These are phyloP conservation scores for Cladosporium austrohemisphaericum DNA, from an alignment of 2,329 filamentous ascomycete species.

Conservation along the genomic window DNA sequence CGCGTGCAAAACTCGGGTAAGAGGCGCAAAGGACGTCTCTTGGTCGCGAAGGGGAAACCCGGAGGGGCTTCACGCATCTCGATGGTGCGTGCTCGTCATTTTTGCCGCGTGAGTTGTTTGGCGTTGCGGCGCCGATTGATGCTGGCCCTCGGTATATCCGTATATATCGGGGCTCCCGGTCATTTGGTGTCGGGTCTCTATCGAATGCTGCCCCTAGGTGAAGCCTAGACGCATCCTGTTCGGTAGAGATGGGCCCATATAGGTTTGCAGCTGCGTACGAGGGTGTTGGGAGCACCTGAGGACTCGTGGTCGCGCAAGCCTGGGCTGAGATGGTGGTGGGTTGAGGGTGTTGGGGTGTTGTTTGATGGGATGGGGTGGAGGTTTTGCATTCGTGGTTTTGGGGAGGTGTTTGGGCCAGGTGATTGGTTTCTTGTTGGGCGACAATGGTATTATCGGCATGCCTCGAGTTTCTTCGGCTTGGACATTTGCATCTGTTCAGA, in stretches of 20 bases:
- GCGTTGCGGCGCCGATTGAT: background rate
- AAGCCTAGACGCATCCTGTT: constrained; percentile 1
- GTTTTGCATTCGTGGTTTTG: background rate
- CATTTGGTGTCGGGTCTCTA: constrained; percentile 1
- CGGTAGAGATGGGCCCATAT: background rate
- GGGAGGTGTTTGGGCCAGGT: background rate
- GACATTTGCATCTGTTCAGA: too few relatives aligned
- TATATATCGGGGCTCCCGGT: constrained; percentile 5
- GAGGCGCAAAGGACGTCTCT: background rate
- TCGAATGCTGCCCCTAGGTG: constrained; percentile 5
- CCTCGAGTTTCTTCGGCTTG: too few relatives aligned
- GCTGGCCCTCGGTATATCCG: background rate
- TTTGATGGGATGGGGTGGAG: background rate
- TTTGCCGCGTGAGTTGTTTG: background rate
- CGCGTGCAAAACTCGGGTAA: background rate
- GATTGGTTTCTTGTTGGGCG: too few relatives aligned
- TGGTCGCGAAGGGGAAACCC: too few relatives aligned
- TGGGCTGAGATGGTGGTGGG: constrained; percentile 1
- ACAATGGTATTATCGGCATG: too few relatives aligned
- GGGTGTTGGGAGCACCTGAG: constrained; percentile 8
- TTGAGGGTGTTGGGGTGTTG: background rate
- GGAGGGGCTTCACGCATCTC: background rate
- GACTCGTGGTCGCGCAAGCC: constrained; percentile 6
- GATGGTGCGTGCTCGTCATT: background rate
- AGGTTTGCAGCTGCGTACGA: constrained; percentile 11